phyloP scores from a whole-genome alignment of 2,329 filamentous ascomycete genomes.

The Sporothrix schenckii region DNA sequence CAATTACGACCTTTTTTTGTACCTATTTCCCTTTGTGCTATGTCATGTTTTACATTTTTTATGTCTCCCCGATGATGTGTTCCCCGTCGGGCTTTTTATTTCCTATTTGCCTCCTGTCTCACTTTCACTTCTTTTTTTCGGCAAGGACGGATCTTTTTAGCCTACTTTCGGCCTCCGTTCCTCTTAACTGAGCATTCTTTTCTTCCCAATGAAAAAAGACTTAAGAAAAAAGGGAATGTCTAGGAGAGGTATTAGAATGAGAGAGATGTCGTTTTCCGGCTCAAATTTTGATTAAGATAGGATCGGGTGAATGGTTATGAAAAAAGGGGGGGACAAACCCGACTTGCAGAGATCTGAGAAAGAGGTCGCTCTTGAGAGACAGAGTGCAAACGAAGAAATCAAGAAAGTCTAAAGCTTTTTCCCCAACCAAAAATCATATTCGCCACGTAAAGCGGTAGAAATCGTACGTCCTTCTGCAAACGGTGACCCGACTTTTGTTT shows the following conservation, averaged over 20 bases:
- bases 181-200: background rate
- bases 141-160: background rate
- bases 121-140: constrained; percentile 15
- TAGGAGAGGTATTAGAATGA: background rate
- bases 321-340: constrained; percentile 1
- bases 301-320: background rate
- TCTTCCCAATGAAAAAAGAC: background rate
- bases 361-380: background rate
- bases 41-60: constrained; percentile 17
- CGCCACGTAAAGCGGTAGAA: background rate
- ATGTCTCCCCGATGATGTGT: constrained; percentile 3
- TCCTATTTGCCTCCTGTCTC: background rate
- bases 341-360: constrained; percentile 19
- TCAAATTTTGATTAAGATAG: constrained; percentile 7
- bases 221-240: constrained; percentile 2
- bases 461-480: background rate
- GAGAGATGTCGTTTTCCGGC: background rate
- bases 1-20: constrained; percentile 18
- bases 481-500: background rate
- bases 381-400: constrained; percentile 9
- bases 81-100: background rate
- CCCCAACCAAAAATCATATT: constrained; percentile 1
- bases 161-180: background rate
- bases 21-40: constrained; percentile 8
- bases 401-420: constrained; percentile 13